Evolutionary conservation across 371 early-diverging fungal species (phyloP).

Genomic region (Syncephalastrum monosporum): DNA sequence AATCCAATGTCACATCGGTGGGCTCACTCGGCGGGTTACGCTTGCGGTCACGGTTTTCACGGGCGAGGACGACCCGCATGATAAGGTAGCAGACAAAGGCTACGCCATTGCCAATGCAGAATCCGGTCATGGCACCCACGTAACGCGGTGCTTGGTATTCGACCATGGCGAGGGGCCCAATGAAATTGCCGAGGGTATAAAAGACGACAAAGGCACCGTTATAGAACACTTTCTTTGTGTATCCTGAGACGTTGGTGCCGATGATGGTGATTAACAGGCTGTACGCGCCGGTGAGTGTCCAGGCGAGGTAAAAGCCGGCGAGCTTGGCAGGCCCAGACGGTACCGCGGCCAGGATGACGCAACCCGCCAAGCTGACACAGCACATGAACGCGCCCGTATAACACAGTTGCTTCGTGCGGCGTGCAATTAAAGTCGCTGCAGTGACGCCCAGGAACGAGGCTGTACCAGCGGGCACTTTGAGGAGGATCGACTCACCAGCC

Average conservation of each 20-base stretch:
- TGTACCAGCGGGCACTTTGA: slow-evolving; percentile 12
- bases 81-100: slow-evolving; percentile 23
- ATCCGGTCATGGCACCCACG: slow-evolving; percentile 23
- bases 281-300: slow-evolving; percentile 25
- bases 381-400: slow-evolving; percentile 11
- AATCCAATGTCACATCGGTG: slow-evolving; percentile 26
- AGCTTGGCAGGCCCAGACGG: slow-evolving; percentile 26
- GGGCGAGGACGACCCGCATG: slow-evolving; percentile 18
- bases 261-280: slow-evolving; percentile 26
- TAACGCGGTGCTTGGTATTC: slow-evolving; percentile 16
- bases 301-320: slow-evolving; percentile 30
- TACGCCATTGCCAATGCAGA: slow-evolving; percentile 25
- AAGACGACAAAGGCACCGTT: slow-evolving; percentile 26
- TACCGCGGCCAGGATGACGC: slow-evolving; percentile 8
- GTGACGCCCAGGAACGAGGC: slow-evolving; percentile 4
- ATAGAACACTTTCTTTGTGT: slow-evolving; percentile 38
- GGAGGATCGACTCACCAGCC: slow-evolving; percentile 11
- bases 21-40: slow-evolving; percentile 10
- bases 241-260: slow-evolving; percentile 36
- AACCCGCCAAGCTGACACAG: slow-evolving; percentile 4
- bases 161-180: slow-evolving; percentile 35
- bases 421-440: slow-evolving; percentile 7
- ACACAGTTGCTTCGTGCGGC: slow-evolving; percentile 9
- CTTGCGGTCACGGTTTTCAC: slow-evolving; percentile 15
- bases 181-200: slow-evolving; percentile 32